Conservation (phyloP, 2,329 filamentous ascomycete species). For the Ophiostoma piceae region DNA sequence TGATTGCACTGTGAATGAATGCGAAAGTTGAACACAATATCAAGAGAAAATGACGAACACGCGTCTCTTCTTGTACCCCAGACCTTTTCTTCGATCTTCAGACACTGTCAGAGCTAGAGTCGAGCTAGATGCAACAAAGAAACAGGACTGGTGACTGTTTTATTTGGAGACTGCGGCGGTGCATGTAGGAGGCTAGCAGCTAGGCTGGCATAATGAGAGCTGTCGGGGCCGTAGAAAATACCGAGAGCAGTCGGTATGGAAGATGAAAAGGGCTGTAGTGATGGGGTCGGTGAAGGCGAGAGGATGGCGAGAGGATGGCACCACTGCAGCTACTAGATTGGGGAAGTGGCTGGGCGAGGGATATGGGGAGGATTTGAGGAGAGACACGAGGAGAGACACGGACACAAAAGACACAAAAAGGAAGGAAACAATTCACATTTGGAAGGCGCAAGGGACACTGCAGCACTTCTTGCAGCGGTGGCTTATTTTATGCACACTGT, state of each 20-base stretch:
- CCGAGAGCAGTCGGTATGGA: not conserved
- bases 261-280: not conserved
- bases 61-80: not conserved
- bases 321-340: not conserved
- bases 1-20: not conserved
- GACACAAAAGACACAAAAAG: not conserved
- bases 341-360: constrained; percentile 3
- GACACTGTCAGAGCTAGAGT: not conserved
- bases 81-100: not conserved
- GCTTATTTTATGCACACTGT: not conserved
- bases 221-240: not conserved
- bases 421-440: not conserved
- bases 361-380: not conserved
- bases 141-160: constrained; percentile 8
- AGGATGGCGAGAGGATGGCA: constrained; percentile 9
- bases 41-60: not conserved
- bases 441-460: not conserved
- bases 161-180: constrained; percentile 11
- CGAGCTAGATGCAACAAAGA: constrained; percentile 11
- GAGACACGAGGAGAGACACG: not conserved
- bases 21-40: not conserved
- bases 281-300: constrained; percentile 3
- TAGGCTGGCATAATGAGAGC: not conserved
- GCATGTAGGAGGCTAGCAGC: not conserved
- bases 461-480: not conserved